Evolutionary conservation across 1,284 basidiomycete species (phyloP).

Genomic region (Phylloporus gajari): DNA sequence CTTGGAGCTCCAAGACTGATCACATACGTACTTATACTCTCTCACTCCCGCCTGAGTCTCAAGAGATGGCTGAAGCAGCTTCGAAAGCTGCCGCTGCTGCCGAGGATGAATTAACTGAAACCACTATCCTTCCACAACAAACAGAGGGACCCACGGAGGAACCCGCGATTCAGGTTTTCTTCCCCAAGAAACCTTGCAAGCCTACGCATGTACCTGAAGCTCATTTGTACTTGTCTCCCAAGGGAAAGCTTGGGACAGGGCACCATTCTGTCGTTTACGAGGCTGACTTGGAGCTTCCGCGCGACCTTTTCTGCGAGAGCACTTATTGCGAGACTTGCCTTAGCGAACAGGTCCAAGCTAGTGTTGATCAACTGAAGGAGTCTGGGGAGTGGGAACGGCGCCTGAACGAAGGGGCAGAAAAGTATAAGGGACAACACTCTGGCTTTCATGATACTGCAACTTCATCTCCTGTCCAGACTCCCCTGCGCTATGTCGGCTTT

Average conservation of each 20-base stretch:
- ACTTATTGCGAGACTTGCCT: slow-evolving; percentile 26
- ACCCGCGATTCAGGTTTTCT: slow-evolving; percentile 20
- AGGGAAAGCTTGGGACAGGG: slow-evolving; percentile 44
- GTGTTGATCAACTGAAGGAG: slow-evolving; percentile 24
- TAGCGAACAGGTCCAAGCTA: slow-evolving; percentile 29
- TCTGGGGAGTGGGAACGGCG: slow-evolving; percentile 26
- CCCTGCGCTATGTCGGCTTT: slow-evolving; percentile 19
- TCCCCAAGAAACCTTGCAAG: slow-evolving; percentile 25
- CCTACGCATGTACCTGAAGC: slow-evolving; percentile 43
- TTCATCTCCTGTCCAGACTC: slow-evolving; percentile 9
- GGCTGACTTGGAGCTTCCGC: slow-evolving; percentile 54
- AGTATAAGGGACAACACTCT: background rate
- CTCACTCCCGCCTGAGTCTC: slow-evolving; percentile 15
- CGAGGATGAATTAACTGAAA: slow-evolving; percentile 5
- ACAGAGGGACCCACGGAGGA: slow-evolving; percentile 25
- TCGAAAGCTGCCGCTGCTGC: background rate
- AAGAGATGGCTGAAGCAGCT: slow-evolving; percentile 9
- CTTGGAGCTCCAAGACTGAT: slow-evolving; percentile 28
- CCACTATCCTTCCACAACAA: slow-evolving; percentile 13
- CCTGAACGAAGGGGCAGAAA: slow-evolving; percentile 8
- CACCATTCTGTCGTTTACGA: slow-evolving; percentile 52
- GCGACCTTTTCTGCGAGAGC: slow-evolving; percentile 43
- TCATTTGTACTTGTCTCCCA: slow-evolving; percentile 52
- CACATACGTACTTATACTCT: slow-evolving; percentile 24
- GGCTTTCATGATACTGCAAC: background rate